A percentile compares a stretch with the other conserved stretches of the same genome.
Evolutionary conservation across 1,139 yeast genomes (phyloP).

Genomic region (Suhomyces bolitotheri): DNA sequence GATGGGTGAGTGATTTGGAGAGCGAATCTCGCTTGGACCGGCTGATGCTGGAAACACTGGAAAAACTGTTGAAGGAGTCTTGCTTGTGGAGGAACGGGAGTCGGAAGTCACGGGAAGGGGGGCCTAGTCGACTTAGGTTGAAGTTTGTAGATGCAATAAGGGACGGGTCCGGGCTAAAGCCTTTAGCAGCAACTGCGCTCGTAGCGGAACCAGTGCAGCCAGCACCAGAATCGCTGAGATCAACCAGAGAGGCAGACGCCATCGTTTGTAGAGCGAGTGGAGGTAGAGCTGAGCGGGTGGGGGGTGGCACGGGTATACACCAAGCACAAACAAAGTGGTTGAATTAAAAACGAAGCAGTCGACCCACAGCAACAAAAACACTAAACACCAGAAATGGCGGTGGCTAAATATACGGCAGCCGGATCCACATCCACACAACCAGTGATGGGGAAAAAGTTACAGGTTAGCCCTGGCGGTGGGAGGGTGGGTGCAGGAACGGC

Average conservation of each 20-base stretch:
- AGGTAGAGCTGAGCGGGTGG: neutral
- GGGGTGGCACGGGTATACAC: too few species aligned
- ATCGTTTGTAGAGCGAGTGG: neutral
- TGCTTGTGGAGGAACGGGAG: slow-evolving; percentile 7
- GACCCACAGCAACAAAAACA: slow-evolving; percentile 2
- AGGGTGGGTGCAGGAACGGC: slow-evolving; percentile 5
- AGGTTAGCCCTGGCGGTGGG: slow-evolving; percentile 1
- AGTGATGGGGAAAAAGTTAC: slow-evolving; percentile 1
- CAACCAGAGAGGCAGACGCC: neutral
- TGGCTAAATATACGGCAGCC: slow-evolving; percentile 3
- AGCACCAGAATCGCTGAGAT: neutral
- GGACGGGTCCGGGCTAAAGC: slow-evolving; percentile 13
- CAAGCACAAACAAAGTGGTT: too few species aligned
- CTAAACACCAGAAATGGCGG: slow-evolving; percentile 1
- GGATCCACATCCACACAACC: neutral
- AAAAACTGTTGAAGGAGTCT: slow-evolving; percentile 3
- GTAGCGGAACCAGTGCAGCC: slow-evolving; percentile 1
- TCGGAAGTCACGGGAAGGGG: slow-evolving; percentile 7
- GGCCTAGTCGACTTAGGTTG: slow-evolving; percentile 16
- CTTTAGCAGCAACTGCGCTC: neutral
- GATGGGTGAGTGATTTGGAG: slow-evolving; percentile 19
- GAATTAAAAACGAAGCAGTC: neutral
- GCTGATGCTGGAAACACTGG: slow-evolving; percentile 2
- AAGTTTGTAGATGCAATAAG: slow-evolving; percentile 18
- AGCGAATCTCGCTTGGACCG: slow-evolving; percentile 4